These are phyloP conservation scores for Sideroxylon spinosum DNA, from an alignment of 179 eudicot species.

Conservation along the genomic window DNA sequence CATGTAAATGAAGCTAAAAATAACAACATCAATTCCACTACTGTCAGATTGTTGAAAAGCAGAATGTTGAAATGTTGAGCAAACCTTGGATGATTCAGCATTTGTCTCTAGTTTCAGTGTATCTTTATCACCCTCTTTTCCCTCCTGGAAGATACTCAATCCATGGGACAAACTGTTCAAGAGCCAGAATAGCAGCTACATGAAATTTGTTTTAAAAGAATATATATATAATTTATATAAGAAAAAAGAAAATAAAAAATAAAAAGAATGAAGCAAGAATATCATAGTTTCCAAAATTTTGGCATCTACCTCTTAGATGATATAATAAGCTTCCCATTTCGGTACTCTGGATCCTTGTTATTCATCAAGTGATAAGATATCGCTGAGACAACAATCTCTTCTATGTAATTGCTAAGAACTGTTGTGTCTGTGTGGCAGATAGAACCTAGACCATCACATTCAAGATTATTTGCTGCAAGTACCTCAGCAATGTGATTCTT, in stretches of 20 bases:
- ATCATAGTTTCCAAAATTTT: background rate
- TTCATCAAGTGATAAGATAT: constrained; percentile 77
- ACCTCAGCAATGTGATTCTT: constrained; percentile 90
- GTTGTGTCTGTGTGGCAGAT: constrained; percentile 70
- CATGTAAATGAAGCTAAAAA: background rate
- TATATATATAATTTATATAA: too few species aligned
- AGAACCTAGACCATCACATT: constrained; percentile 77
- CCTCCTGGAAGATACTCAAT: constrained; percentile 80
- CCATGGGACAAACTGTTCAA: constrained; percentile 79
- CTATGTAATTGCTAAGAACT: constrained; percentile 60
- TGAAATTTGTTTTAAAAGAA: background rate
- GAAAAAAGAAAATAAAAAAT: background rate
- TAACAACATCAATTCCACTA: background rate
- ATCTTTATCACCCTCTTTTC: constrained; percentile 40
- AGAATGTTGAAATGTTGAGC: background rate
- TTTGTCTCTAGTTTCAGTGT: constrained; percentile 61
- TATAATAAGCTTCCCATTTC: constrained; percentile 84
- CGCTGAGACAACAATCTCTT: constrained; percentile 82
- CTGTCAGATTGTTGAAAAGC: constrained; percentile 4
- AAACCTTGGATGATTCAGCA: constrained; percentile 64
- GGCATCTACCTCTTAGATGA: constrained; percentile 58
- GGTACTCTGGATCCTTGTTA: constrained; percentile 70
- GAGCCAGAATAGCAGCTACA: constrained; percentile 12
- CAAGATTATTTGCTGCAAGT: constrained; percentile 80
- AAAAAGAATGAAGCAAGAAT: background rate